Conservation (phyloP, 345 rosid genomes). For the Isatis tinctoria region DNA sequence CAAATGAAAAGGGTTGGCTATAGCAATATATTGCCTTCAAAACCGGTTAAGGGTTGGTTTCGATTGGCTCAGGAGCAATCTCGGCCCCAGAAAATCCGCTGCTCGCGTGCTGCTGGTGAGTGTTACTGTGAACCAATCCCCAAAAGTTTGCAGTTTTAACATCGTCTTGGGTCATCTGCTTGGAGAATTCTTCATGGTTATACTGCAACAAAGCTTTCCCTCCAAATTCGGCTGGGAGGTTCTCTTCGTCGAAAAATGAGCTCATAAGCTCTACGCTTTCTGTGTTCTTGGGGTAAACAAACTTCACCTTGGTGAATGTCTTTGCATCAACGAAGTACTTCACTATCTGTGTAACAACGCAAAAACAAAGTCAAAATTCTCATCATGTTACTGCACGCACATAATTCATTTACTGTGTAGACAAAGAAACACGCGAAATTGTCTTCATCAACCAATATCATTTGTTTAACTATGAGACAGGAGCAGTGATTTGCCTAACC, state of each 20-base stretch:
- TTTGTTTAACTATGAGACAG: background rate
- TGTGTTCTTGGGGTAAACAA: conserved; percentile 82
- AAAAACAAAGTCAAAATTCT: background rate
- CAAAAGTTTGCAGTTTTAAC: conserved; percentile 54
- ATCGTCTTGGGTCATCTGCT: conserved; percentile 71
- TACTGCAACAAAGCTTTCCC: conserved; percentile 70
- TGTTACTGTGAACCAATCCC: conserved; percentile 45
- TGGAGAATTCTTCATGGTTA: conserved; percentile 83
- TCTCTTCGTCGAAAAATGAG: conserved; percentile 66
- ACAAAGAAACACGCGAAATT: background rate
- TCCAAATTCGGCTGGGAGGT: conserved; percentile 83
- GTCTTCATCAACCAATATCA: background rate
- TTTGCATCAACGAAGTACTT: conserved; percentile 85
- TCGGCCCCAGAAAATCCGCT: conserved; percentile 51
- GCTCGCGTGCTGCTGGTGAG: conserved; percentile 22
- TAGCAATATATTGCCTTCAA: conserved; percentile 8
- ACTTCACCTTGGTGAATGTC: conserved; percentile 85
- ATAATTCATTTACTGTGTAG: background rate
- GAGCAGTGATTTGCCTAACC: conserved; percentile 40
- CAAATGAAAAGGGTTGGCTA: background rate
- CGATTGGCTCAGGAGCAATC: conserved; percentile 53
- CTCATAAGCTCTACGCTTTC: conserved; percentile 82
- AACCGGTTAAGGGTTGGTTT: conserved; percentile 13
- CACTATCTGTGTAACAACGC: conserved; percentile 49
- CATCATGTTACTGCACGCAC: background rate